Conservation (phyloP, 148 eudicot species). For the Linanthus parryae region DNA sequence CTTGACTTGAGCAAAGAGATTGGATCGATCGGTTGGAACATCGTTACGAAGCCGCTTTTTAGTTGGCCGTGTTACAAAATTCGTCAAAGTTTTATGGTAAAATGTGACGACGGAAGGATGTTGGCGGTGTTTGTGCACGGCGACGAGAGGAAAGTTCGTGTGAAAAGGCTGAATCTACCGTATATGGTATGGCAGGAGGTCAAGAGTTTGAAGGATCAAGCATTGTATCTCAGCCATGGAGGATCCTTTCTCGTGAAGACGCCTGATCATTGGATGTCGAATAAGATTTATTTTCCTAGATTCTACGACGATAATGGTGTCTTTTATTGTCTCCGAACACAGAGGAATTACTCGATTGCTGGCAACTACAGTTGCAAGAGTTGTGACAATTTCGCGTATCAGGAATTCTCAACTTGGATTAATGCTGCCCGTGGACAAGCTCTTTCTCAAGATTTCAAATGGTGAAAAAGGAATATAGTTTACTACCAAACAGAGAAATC, state of each 20-base stretch:
- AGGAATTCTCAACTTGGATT: neutral
- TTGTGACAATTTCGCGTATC: neutral
- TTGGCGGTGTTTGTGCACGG: neutral
- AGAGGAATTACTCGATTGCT: neutral
- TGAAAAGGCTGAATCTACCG: neutral
- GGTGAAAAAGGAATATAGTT: no score
- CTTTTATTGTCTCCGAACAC: neutral
- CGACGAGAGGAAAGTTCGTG: neutral
- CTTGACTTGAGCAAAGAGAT: neutral
- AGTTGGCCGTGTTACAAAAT: neutral
- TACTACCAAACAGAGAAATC: no score
- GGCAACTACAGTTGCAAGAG: neutral
- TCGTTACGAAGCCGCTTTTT: neutral
- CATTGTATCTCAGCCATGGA: neutral
- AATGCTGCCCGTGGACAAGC: neutral
- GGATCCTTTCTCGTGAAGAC: neutral
- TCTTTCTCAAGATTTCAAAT: no score
- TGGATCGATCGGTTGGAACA: neutral
- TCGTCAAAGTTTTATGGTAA: conserved; percentile 1
- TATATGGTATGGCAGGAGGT: neutral
- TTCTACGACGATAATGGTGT: neutral
- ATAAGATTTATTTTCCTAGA: conserved; percentile 3
- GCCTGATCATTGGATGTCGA: neutral
- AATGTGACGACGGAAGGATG: neutral
- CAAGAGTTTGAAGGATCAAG: neutral